Conservation (phyloP, 2,329 filamentous ascomycete species). For the Botrytis galanthina region DNA sequence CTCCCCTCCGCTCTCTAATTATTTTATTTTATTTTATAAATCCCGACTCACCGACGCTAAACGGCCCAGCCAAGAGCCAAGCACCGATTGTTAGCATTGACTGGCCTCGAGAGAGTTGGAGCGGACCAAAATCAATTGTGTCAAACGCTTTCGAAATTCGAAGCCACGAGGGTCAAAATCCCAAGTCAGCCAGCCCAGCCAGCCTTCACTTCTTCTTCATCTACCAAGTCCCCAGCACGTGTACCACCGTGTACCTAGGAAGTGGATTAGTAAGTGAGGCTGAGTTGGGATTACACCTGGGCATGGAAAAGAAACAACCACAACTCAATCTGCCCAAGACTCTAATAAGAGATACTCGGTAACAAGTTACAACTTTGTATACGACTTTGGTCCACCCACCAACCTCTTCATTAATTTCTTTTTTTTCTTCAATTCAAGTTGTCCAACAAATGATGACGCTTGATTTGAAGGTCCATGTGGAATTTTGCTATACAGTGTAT, state of each 20-base stretch:
- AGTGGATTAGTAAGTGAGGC: neutral
- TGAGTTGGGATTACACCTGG: neutral
- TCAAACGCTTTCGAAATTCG: neutral
- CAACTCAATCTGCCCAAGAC: neutral
- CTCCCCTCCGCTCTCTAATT: neutral
- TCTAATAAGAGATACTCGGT: neutral
- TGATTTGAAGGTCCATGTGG: neutral
- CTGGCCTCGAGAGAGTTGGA: neutral
- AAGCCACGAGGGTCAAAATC: neutral
- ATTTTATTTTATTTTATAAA: neutral
- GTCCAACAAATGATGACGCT: constrained; percentile 4
- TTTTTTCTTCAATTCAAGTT: neutral
- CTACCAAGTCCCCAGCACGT: no score
- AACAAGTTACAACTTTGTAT: neutral
- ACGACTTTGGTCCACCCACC: constrained; percentile 12
- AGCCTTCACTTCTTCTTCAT: neutral
- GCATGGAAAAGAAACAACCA: neutral
- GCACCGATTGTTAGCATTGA: neutral
- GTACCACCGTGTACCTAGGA: no score
- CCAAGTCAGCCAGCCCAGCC: neutral
- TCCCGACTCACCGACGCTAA: constrained; percentile 1
- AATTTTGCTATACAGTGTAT: constrained; percentile 12
- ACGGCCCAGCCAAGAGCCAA: neutral
- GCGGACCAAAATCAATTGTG: neutral
- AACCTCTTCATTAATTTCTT: constrained; percentile 21